Base-by-base conservation (phyloP, 2,329 filamentous ascomycete genomes). In the Sordariomycetes sp. region DNA sequence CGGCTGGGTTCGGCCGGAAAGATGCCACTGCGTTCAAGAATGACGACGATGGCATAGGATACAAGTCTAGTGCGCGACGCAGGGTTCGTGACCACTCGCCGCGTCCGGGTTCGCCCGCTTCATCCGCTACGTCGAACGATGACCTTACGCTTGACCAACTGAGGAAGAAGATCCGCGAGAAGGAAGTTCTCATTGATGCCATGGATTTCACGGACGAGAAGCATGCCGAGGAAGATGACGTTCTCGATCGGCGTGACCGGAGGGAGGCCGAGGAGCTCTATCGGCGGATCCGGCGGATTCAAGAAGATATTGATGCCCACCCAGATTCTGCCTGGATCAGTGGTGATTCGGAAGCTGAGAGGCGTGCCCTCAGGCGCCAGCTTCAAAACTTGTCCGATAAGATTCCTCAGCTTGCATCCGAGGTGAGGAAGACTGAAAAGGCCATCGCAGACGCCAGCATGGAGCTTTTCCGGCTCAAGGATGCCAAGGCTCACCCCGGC, bases 1-100 rank as follows among this genome's bases (percentile, higher is more conserved):
- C 78, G 32, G 78, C 77, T 39, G 76, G 76, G 52, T 74, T 74
- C 52, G 81, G 80, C 42, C 87, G 91, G 54, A 97, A 97, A 69
- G 94, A 99, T 72, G 94, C 88, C 2, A 99, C 94, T 0, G 87
- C 97, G 2, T 99, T 92, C 72, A 92, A 95, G 67, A 96, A 97
- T 67, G 94, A 97, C 62, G 90, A 96, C 64, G 90, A 96, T 63
- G 87, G 90, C 59, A 82, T 95, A 64, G 90, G 90, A 5, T 99
- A 99, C 67, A 87, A 86, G 64, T 97, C 94, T 13, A 96, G 91
- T 69, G 94, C 94, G 57, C 89, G 94, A 61, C 89, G 91, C 61
- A 84, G 94, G 62, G 73, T 95, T 58, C 89, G 88, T 48, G 86
- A 84, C 60, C 85, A 82, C 60, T 94, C 90, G 10, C 89, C 90